Conservation (phyloP, 1,139 yeast species). For the Saccharomyces uvarum region DNA sequence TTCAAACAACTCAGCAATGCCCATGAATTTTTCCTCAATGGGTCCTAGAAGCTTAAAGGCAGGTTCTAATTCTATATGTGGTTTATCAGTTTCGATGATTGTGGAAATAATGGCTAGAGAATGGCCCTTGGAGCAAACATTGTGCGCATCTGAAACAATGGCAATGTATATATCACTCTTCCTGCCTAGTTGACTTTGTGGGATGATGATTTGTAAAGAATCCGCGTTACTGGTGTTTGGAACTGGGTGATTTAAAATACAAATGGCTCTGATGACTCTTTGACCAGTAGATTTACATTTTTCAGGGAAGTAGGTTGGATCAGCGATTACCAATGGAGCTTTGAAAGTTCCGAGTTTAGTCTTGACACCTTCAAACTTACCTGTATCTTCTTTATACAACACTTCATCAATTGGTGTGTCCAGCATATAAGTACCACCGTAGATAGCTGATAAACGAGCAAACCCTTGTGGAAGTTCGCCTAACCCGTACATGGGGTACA, state of each 20-base stretch:
- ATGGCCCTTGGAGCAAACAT: slow-evolving; percentile 85
- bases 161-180: slow-evolving; percentile 94
- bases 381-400: slow-evolving; percentile 57
- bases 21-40: slow-evolving; percentile 79
- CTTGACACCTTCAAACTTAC: slow-evolving; percentile 63
- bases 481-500: slow-evolving; percentile 91
- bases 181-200: slow-evolving; percentile 91
- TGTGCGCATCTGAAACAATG: slow-evolving; percentile 80
- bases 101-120: slow-evolving; percentile 92
- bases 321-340: slow-evolving; percentile 93
- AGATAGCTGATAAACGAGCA: slow-evolving; percentile 92
- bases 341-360: slow-evolving; percentile 88
- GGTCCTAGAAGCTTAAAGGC: slow-evolving; percentile 88
- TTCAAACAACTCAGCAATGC: slow-evolving; percentile 85
- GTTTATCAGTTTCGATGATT: slow-evolving; percentile 85
- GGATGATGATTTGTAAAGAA: slow-evolving; percentile 88
- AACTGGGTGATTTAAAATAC: slow-evolving; percentile 83
- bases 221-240: slow-evolving; percentile 78
- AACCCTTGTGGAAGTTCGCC: slow-evolving; percentile 98
- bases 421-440: slow-evolving; percentile 98
- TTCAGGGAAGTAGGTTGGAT: slow-evolving; percentile 95
- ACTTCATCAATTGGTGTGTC: slow-evolving; percentile 93
- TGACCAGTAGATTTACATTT: slow-evolving; percentile 80
- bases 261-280: slow-evolving; percentile 89
- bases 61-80: slow-evolving; percentile 87